Conservation (phyloP, 202 grass and related monocot species). For the Hordeum pubiflorum region DNA sequence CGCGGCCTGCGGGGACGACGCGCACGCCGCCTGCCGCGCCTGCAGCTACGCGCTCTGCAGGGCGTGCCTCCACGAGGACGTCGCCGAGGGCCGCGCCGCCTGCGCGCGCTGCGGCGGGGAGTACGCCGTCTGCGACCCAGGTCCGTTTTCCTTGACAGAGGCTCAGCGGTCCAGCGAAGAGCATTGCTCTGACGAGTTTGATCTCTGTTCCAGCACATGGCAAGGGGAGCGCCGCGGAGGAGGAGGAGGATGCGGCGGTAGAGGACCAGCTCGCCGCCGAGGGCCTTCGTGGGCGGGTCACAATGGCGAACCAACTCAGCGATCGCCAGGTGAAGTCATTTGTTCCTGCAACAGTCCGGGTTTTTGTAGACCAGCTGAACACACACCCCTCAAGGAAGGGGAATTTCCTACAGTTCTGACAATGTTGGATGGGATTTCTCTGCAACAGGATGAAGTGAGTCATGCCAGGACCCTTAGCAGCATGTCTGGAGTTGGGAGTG, state of each 20-base stretch:
- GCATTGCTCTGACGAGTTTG: not conserved
- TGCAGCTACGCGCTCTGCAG: slow-evolving; percentile 81
- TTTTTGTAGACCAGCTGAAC: not conserved
- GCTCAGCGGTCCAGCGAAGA: not conserved
- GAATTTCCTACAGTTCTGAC: not conserved
- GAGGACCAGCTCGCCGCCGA: not conserved
- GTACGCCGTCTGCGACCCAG: slow-evolving; percentile 24
- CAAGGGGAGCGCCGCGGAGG: not conserved
- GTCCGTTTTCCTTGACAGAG: not conserved
- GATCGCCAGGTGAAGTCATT: slow-evolving; percentile 44
- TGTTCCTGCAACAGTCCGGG: not conserved
- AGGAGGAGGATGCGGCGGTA: not conserved
- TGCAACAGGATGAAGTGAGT: slow-evolving; percentile 53
- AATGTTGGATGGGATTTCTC: slow-evolving; percentile 7
- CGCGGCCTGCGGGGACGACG: slow-evolving; percentile 51
- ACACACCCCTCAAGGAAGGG: not conserved
- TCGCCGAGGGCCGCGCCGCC: slow-evolving; percentile 49
- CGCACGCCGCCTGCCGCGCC: slow-evolving; percentile 63
- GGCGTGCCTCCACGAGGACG: slow-evolving; percentile 78
- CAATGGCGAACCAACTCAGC: slow-evolving; percentile 41
- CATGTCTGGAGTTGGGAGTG: slow-evolving; percentile 74
- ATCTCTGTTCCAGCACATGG: slow-evolving; percentile 26
- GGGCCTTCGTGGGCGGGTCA: slow-evolving; percentile 35
- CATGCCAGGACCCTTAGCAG: slow-evolving; percentile 82
- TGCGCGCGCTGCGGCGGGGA: slow-evolving; percentile 70